These are phyloP conservation scores for Aspergillus haitiensis DNA, from an alignment of 495 filamentous ascomycete species.

Conservation along the genomic window DNA sequence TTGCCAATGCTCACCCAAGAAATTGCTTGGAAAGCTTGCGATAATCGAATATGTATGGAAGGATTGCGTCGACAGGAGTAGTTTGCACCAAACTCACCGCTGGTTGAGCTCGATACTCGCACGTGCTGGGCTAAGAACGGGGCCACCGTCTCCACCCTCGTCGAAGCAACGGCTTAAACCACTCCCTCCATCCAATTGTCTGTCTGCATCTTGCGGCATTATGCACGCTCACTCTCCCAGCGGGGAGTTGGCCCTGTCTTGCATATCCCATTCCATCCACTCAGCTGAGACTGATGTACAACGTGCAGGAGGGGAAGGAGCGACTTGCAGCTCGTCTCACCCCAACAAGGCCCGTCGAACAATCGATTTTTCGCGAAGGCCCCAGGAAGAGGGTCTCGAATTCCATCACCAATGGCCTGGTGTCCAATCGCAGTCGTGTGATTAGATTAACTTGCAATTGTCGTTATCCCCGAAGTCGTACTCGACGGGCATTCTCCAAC, in stretches of 20 bases:
- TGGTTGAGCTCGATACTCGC: neutral
- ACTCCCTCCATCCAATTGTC: neutral
- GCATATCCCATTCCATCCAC: slow-evolving; percentile 8
- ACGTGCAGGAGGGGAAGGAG: slow-evolving; percentile 14
- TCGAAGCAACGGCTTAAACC: neutral
- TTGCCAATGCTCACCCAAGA: neutral
- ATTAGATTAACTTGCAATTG: slow-evolving; percentile 3
- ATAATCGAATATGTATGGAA: too few species aligned
- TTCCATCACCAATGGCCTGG: neutral
- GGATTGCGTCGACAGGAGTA: neutral
- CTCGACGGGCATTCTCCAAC: too few species aligned
- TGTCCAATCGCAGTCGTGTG: slow-evolving; percentile 10
- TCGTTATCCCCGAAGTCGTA: neutral
- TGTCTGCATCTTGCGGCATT: neutral
- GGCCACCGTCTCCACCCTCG: neutral
- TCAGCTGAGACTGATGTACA: slow-evolving; percentile 18
- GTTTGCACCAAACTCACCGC: neutral
- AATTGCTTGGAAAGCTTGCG: slow-evolving; percentile 19
- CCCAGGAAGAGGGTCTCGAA: neutral
- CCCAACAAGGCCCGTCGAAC: slow-evolving; percentile 12
- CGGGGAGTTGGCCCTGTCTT: slow-evolving; percentile 1
- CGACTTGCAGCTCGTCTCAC: neutral
- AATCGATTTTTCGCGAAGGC: slow-evolving; percentile 3
- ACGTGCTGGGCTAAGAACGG: neutral
- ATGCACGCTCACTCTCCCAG: neutral